Evolutionary conservation across 306 rosid genomes (phyloP).

Genomic region (Morella rubra): DNA sequence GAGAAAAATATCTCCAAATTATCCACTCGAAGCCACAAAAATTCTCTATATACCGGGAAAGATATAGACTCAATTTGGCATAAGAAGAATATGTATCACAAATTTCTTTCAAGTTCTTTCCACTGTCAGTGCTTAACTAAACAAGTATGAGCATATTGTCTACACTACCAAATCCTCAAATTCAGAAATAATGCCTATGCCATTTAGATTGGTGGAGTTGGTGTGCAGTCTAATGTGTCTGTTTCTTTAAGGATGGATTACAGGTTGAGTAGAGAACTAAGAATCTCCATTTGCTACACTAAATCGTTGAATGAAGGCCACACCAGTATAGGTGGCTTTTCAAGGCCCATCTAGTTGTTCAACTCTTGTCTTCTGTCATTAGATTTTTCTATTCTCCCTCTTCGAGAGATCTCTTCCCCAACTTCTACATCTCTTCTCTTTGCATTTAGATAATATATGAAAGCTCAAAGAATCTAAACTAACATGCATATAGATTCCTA

Average conservation of each 20-base stretch:
- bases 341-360: conserved; percentile 1
- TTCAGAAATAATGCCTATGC: neutral
- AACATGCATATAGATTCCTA: neutral
- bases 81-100: neutral
- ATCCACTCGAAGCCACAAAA: neutral
- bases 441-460: neutral
- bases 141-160: neutral
- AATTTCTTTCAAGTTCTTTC: neutral
- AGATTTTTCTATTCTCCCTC: neutral
- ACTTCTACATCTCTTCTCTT: neutral
- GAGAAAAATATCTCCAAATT: neutral
- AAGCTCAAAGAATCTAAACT: neutral
- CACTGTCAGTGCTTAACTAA: neutral
- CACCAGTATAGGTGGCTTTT: neutral
- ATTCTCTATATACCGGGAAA: neutral
- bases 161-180: neutral
- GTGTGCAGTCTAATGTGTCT: neutral
- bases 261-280: neutral
- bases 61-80: neutral
- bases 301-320: neutral
- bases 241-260: neutral
- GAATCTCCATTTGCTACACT: neutral
- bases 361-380: neutral
- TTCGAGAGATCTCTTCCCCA: neutral
- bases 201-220: neutral